Evolutionary conservation across 345 rosid species (phyloP), one percentile per base, ranked within the genome.

Genomic region (Eucalyptus dawsonii): DNA sequence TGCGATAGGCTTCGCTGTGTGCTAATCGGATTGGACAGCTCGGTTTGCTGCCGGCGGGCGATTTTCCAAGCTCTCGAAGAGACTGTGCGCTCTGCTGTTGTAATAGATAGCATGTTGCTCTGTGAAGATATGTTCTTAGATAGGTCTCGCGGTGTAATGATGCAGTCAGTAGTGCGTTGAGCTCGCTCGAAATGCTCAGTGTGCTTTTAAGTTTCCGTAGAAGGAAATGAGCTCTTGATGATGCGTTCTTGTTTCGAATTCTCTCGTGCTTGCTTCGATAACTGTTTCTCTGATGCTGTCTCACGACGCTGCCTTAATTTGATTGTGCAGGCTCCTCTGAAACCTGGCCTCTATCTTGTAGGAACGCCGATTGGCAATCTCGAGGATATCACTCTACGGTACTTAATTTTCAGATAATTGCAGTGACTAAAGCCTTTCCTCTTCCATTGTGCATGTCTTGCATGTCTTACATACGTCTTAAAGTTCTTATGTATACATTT

Each of bases 301-400:
- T 76, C 3, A 8, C 15, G 7, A 37, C 12, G 15, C 8, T 76
- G 47, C 9, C 83, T 76, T 76, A 21, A 11, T 76, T 65, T 76
- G 47, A 76, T 76, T 76, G 83, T 5, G 21, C 94, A 97, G 99
- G 90, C 95, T 86, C 94, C 95, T 89, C 95, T 96, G 49, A 94
- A 92, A 60, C 95, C 98, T 90, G 99, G 99, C 31, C 92, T 97
- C 65, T 97, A 97, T 92, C 93, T 97, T 56, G 99, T 97, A 5
- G 98, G 95, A 87, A 97, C 99, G 31, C 99, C 99, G 7, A 97
- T 97, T 56, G 99, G 99, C 80, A 97, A 96, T 87, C 99, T 97
- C 4, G 98, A 97, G 92, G 99, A 97, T 89, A 97, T 97, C 92
- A 96, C 99, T 56, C 91, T 97, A 49, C 96, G 99, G 99, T 97